Percentiles rank a stretch among this genome's conserved stretches.
Conservation (phyloP, 768 basidiomycete species). For the Kondoa malvinella region DNA sequence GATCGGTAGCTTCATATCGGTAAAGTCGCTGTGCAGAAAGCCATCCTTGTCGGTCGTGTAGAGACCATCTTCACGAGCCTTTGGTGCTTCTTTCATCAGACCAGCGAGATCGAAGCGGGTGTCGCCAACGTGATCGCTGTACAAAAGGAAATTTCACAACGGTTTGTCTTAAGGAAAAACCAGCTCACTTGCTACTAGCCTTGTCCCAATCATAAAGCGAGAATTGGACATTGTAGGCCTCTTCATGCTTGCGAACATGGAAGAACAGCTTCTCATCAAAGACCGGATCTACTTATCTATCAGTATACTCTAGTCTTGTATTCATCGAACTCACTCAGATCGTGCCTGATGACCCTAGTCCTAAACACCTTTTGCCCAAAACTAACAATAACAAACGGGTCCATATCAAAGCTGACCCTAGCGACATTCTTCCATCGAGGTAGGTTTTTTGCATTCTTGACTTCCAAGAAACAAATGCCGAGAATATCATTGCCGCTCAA, state of each 20-base stretch:
- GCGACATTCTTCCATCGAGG: constrained; percentile 55
- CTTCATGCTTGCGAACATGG: constrained; percentile 79
- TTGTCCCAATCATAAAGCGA: constrained; percentile 95
- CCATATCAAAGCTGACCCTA: constrained; percentile 69
- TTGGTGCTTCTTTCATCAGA: constrained; percentile 50
- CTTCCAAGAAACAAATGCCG: constrained; percentile 90
- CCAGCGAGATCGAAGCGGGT: constrained; percentile 52
- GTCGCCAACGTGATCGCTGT: constrained; percentile 45
- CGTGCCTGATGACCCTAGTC: constrained; percentile 71
- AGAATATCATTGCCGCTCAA: constrained; percentile 48
- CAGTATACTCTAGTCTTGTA: not conserved
- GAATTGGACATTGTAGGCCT: constrained; percentile 50
- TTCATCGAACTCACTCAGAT: constrained; percentile 24
- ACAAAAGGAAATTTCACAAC: not conserved
- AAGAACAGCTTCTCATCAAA: constrained; percentile 95
- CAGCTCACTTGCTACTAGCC: constrained; percentile 39
- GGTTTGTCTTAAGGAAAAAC: not conserved
- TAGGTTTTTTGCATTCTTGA: constrained; percentile 62
- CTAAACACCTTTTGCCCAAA: constrained; percentile 96
- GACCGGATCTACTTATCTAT: constrained; percentile 44
- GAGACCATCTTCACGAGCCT: constrained; percentile 45
- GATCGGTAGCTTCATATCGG: constrained; percentile 52
- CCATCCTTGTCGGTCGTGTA: constrained; percentile 42
- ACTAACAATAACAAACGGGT: constrained; percentile 85
- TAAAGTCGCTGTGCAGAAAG: constrained; percentile 43